These are phyloP conservation scores for Pleurotus giganteus DNA, from an alignment of 768 basidiomycete genomes.

Conservation along the genomic window DNA sequence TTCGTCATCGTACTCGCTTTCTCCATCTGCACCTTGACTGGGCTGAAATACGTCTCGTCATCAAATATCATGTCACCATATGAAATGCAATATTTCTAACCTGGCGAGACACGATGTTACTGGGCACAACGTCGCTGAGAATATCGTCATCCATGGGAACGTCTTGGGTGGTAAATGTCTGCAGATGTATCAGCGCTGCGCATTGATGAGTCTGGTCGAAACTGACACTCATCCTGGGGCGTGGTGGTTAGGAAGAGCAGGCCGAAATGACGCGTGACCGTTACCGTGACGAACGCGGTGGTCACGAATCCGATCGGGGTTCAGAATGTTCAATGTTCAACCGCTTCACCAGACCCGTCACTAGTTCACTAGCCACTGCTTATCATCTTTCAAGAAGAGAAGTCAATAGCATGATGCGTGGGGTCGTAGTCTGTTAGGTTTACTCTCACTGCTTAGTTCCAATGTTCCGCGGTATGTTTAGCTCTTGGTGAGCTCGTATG, in stretches of 20 bases:
- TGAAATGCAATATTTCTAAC: slow-evolving; percentile 35
- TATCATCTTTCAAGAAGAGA: too few relatives aligned
- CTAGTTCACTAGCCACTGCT: too few relatives aligned
- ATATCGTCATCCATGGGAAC: slow-evolving; percentile 66
- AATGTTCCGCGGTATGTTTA: too few relatives aligned
- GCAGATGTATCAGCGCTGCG: not conserved
- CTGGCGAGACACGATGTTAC: slow-evolving; percentile 88
- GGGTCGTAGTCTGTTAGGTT: too few relatives aligned
- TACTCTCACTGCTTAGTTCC: too few relatives aligned
- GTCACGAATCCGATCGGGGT: too few relatives aligned
- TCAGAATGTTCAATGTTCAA: too few relatives aligned
- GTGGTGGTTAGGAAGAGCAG: not conserved
- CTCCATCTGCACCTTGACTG: slow-evolving; percentile 72
- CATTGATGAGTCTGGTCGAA: not conserved
- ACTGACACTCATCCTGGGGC: slow-evolving; percentile 3
- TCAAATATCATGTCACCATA: not conserved
- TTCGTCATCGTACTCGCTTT: slow-evolving; percentile 68
- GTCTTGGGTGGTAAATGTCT: slow-evolving; percentile 6
- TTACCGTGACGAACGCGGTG: too few relatives aligned
- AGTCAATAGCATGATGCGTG: too few relatives aligned
- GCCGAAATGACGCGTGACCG: not conserved
- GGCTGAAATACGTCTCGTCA: slow-evolving; percentile 26
- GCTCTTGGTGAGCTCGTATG: too few relatives aligned
- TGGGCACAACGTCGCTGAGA: slow-evolving; percentile 87
- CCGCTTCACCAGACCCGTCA: too few relatives aligned